Evolutionary conservation across 345 rosid genomes (phyloP).

Genomic region (Eucalyptus pauciflora): DNA sequence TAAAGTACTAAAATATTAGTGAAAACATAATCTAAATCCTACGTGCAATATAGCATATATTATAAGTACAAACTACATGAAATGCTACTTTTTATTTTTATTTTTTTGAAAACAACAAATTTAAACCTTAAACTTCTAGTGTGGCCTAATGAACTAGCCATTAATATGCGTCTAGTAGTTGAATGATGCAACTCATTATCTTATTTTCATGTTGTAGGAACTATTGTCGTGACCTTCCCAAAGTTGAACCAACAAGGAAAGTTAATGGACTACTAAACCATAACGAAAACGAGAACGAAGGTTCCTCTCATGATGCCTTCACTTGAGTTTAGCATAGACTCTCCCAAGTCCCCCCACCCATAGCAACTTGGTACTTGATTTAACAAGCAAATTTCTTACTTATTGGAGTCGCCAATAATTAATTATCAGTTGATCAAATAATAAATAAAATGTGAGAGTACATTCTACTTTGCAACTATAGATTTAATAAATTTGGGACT

Average conservation of each 20-base stretch:
- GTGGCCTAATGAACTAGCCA: neutral
- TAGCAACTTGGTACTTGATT: neutral
- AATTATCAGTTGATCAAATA: too few relatives aligned
- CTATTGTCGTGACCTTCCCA: rapidly evolving
- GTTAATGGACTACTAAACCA: neutral
- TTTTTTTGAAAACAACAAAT: neutral
- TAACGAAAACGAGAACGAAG: rapidly evolving
- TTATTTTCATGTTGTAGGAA: neutral
- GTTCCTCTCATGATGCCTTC: neutral
- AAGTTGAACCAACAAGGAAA: neutral
- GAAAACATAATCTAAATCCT: neutral
- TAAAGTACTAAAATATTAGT: neutral
- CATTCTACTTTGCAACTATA: neutral
- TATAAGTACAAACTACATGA: neutral
- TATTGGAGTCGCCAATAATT: neutral
- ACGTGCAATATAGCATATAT: neutral
- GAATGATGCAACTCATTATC: neutral
- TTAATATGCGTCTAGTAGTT: neutral
- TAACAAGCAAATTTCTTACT: neutral
- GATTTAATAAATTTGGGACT: too few relatives aligned
- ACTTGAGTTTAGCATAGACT: neutral
- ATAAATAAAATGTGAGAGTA: neutral
- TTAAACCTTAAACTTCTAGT: neutral
- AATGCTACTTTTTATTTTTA: neutral
- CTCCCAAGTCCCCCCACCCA: neutral